Conservation (phyloP, 1,284 basidiomycete species). For the Pyrrhoderma noxium region DNA sequence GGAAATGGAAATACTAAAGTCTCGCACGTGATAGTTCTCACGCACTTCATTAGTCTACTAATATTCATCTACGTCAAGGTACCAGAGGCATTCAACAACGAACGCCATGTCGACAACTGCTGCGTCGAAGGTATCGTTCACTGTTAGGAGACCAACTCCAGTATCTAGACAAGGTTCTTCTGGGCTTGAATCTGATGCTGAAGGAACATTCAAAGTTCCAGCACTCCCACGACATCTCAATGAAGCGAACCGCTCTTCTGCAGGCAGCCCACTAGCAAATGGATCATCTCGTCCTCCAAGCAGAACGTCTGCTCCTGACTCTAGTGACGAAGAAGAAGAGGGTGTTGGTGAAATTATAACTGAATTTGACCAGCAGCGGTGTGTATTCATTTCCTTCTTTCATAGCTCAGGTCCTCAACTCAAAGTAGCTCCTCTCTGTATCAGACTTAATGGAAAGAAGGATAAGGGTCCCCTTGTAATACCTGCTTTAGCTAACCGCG, state of each 20-base stretch:
- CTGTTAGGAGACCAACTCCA: constrained; percentile 61
- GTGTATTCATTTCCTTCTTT: constrained; percentile 39
- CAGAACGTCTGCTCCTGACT: constrained; percentile 34
- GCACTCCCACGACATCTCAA: constrained; percentile 48
- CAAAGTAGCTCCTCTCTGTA: constrained; percentile 41
- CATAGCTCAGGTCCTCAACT: constrained; percentile 42
- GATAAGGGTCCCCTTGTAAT: constrained; percentile 72
- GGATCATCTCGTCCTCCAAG: constrained; percentile 27
- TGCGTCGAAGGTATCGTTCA: constrained; percentile 50
- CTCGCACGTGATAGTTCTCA: too few relatives aligned
- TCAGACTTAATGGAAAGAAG: constrained; percentile 40
- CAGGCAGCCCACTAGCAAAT: constrained; percentile 51
- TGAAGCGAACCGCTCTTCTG: constrained; percentile 33
- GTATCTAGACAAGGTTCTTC: constrained; percentile 52
- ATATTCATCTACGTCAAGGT: too few relatives aligned
- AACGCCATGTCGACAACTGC: too few relatives aligned
- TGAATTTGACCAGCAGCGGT: constrained; percentile 71
- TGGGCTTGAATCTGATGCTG: constrained; percentile 47
- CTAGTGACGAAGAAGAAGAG: constrained; percentile 53
- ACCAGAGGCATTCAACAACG: too few relatives aligned
- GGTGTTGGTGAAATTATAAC: constrained; percentile 58
- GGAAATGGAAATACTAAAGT: background rate
- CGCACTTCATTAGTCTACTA: too few relatives aligned
- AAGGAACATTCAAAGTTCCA: constrained; percentile 45
- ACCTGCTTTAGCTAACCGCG: constrained; percentile 73